A percentile compares a stretch with the other conserved stretches of the same genome.
phyloP scores from a whole-genome alignment of 2,329 filamentous ascomycete species.

The Samsoniella hepiali region DNA sequence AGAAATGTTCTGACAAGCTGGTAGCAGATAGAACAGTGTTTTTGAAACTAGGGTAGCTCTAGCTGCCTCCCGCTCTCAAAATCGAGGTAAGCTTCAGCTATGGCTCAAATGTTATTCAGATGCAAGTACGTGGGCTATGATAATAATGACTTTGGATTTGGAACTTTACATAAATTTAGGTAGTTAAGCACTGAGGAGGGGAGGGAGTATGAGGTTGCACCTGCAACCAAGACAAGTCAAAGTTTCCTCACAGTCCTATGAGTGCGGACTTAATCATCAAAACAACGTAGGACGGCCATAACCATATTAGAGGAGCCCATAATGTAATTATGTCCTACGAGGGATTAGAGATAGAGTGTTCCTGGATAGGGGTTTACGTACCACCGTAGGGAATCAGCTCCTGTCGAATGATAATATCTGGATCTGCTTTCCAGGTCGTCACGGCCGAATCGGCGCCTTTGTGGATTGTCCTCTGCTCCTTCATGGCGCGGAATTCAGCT shows the following conservation, averaged over 20 bases:
- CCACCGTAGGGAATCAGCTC: constrained; percentile 55
- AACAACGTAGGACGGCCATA: constrained; percentile 63
- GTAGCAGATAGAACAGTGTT: too few relatives aligned
- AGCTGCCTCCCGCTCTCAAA: too few relatives aligned
- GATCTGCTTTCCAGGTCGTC: constrained; percentile 42
- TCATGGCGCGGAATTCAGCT: constrained; percentile 41
- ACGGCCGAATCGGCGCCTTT: constrained; percentile 48
- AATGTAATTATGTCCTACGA: constrained; percentile 65
- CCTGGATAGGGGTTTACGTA: constrained; percentile 32
- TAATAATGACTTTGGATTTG: too few relatives aligned
- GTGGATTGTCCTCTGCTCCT: constrained; percentile 42
- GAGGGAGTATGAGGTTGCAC: neutral
- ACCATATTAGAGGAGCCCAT: constrained; percentile 62
- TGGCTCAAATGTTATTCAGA: too few relatives aligned
- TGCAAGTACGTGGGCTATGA: too few relatives aligned
- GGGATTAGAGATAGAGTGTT: neutral
- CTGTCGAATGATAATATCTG: constrained; percentile 49
- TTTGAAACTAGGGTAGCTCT: too few relatives aligned
- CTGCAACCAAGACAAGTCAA: neutral
- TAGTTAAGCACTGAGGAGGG: too few relatives aligned
- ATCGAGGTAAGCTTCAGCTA: too few relatives aligned
- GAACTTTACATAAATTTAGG: too few relatives aligned
- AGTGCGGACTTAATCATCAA: constrained; percentile 39
- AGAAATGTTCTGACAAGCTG: too few relatives aligned
- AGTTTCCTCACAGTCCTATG: neutral